Base-by-base conservation (phyloP, 2,329 filamentous ascomycete genomes). In the Nectriaceae sp. region DNA sequence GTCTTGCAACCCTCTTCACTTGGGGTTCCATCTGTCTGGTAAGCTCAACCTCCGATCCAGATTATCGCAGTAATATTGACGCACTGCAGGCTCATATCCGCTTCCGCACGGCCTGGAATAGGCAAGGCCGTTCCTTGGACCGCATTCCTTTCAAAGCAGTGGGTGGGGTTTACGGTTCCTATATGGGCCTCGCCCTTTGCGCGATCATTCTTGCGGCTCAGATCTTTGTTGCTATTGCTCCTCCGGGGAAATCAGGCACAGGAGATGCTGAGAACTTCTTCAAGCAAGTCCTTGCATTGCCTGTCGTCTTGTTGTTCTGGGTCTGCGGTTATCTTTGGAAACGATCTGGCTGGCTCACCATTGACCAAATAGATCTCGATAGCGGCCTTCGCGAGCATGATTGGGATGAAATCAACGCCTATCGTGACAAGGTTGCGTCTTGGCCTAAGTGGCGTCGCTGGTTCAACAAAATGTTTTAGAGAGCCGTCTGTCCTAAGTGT, bases 21-120 rank as follows among this genome's bases (percentile, higher is more conserved):
- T 88, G 84, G 84, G 82, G 75, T 19, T 82, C 78, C 39, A 85
- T 88, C 58, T 85, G 82, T 63, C 64, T 84, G 16, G 77, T 80
- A 51, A 15, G 60, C 41, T 21, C 3, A 5, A 44, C 0, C 10
- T 36, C 11, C 11, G 26, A 2, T 5, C 1, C 5, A 11, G 5
- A 26, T 3, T 4, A 18, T 11, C 13, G 4, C 0, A 11, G 4
- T 8, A 0, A 2, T 0, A 2, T 3, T 31, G 2, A 0, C 0
- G 0, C 3, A 1, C 0, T 1, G 0, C 4, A 63, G 60, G 35
- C 49, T 1, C 84, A 87, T 60, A 84, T 87, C 57, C 83, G 84
- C n/a, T 87, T 86, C 77, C 82, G 84, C 31, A 54, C 61, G 4
- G 84, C 82, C 0, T 87, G 84, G 84, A 66, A 64, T 19, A 62